Evolutionary conservation across 331 rosid species (phyloP).

Genomic region (Arachis monticola): DNA sequence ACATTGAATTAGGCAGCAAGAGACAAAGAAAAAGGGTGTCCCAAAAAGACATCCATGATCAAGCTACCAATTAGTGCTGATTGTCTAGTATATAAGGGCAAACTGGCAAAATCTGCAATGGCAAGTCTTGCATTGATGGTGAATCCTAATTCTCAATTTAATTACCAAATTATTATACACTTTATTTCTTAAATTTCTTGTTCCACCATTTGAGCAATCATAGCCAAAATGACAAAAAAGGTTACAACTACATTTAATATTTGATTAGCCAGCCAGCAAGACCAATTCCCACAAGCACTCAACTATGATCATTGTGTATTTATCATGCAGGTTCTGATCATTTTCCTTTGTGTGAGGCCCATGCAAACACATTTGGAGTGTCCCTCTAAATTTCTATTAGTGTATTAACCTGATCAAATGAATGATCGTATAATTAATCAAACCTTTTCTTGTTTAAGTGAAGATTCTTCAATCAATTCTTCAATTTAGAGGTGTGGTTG

Average conservation of each 20-base stretch:
- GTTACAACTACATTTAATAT: slow-evolving; percentile 29
- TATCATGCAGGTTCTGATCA: no score
- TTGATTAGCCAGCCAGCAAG: slow-evolving; percentile 44
- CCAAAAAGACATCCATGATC: neutral
- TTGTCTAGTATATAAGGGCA: slow-evolving; percentile 23
- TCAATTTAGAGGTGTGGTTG: no score
- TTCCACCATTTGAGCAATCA: slow-evolving; percentile 32
- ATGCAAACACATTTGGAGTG: no score
- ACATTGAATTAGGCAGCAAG: slow-evolving; percentile 25
- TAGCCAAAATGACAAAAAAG: slow-evolving; percentile 12
- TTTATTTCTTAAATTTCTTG: slow-evolving; percentile 29
- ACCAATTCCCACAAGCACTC: slow-evolving; percentile 50
- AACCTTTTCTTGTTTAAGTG: no score
- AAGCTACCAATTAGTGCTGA: slow-evolving; percentile 32
- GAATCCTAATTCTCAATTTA: slow-evolving; percentile 38
- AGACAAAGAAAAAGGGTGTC: slow-evolving; percentile 37
- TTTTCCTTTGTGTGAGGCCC: no score
- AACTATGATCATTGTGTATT: no score
- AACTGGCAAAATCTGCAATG: slow-evolving; percentile 8
- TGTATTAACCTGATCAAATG: no score
- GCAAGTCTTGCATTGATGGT: slow-evolving; percentile 27
- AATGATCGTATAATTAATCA: no score
- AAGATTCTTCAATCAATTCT: no score
- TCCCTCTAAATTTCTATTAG: no score
- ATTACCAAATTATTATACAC: slow-evolving; percentile 38